These are phyloP conservation scores for Paraconiothyrium sp. DNA, from an alignment of 2,329 filamentous ascomycete genomes.

Conservation along the genomic window DNA sequence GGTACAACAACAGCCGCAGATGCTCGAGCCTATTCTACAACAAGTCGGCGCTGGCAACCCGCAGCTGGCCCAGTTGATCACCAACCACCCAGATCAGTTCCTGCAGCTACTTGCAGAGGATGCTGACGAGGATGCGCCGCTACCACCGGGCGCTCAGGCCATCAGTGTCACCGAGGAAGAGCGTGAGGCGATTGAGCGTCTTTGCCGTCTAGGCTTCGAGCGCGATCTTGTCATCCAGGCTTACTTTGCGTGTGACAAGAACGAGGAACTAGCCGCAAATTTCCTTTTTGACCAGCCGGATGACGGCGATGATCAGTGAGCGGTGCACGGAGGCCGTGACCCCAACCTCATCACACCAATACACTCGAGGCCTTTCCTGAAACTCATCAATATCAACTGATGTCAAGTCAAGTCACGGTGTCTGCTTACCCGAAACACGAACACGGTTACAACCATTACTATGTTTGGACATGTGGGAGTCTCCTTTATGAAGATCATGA, in stretches of 20 bases:
- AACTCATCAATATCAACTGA: neutral
- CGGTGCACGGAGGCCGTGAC: neutral
- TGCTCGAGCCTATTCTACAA: constrained; percentile 98
- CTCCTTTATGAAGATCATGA: constrained; percentile 21
- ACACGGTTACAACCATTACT: constrained; percentile 14
- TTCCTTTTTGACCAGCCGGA: constrained; percentile 98
- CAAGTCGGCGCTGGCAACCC: constrained; percentile 96
- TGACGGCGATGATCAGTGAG: constrained; percentile 70
- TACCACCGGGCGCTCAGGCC: constrained; percentile 87
- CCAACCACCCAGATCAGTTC: constrained; percentile 91
- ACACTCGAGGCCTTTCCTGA: neutral
- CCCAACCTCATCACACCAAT: neutral
- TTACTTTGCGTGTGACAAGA: constrained; percentile 99
- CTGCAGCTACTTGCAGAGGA: constrained; percentile 89
- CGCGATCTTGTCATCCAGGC: constrained; percentile 95
- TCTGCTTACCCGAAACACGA: constrained; percentile 9
- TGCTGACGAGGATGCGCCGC: constrained; percentile 80
- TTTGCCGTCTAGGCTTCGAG: constrained; percentile 92
- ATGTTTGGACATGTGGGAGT: constrained; percentile 16
- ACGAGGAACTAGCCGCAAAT: constrained; percentile 97
- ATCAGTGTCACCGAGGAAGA: constrained; percentile 96
- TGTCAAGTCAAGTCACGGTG: constrained; percentile 15
- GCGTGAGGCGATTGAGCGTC: constrained; percentile 92
- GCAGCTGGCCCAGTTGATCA: constrained; percentile 90
- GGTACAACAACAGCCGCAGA: constrained; percentile 96